Conservation (phyloP, 1,284 basidiomycete genomes). For the Thecaphora thlaspeos region DNA sequence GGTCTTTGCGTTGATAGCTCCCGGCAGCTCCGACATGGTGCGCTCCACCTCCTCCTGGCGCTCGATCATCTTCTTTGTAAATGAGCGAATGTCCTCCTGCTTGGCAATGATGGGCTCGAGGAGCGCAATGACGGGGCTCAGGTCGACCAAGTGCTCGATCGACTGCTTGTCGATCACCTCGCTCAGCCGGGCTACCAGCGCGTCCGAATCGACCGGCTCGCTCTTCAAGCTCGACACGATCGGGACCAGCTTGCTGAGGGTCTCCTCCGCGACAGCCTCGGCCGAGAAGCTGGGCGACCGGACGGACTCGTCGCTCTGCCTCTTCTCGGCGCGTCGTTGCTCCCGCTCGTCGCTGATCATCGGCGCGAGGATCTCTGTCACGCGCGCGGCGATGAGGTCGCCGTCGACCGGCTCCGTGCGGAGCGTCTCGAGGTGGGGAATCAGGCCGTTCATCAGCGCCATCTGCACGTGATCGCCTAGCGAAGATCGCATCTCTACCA, state of each 20-base stretch:
- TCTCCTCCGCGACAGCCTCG: constrained; percentile 21
- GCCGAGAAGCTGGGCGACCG: constrained; percentile 10
- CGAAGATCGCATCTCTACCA: constrained; percentile 11
- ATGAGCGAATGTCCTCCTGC: constrained; percentile 31
- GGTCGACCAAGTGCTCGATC: constrained; percentile 44
- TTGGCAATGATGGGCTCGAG: constrained; percentile 44
- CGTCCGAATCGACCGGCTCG: constrained; percentile 35
- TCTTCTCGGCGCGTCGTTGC: constrained; percentile 1
- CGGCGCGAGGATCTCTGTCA: constrained; percentile 18
- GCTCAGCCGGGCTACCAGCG: constrained; percentile 18
- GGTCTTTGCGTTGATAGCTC: constrained; percentile 46
- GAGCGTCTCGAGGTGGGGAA: constrained; percentile 29
- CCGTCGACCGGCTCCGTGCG: constrained; percentile 6
- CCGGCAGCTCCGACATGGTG: constrained; percentile 33
- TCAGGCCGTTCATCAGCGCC: constrained; percentile 21
- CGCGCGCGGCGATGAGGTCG: constrained; percentile 19
- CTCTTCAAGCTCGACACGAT: constrained; percentile 28
- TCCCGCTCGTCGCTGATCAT: constrained; percentile 10
- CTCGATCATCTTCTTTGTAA: constrained; percentile 32
- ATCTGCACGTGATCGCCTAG: constrained; percentile 19
- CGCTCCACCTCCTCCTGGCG: constrained; percentile 41
- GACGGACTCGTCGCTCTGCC: constrained; percentile 8
- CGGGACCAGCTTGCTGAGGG: constrained; percentile 22
- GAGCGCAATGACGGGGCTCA: constrained; percentile 43
- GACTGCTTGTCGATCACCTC: constrained; percentile 41